phyloP scores from a whole-genome alignment of 805 yeast species.

The Candida gorgasii region DNA sequence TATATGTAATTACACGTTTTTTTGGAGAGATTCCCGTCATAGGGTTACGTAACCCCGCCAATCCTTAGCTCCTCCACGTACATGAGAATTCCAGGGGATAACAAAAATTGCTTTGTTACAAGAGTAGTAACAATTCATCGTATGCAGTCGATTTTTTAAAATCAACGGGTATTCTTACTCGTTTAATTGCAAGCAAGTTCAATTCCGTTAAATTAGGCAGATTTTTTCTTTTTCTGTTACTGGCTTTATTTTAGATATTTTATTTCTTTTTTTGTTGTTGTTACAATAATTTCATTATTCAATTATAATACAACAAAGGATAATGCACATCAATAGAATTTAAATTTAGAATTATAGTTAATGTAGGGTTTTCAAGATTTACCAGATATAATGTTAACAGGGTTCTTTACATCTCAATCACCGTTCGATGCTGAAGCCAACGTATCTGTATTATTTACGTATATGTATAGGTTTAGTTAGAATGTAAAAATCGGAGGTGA shows the following conservation, averaged over 20 bases:
- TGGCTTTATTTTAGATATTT: not conserved
- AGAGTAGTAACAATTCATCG: conserved; percentile 4
- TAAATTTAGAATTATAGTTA: not conserved
- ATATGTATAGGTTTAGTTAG: not conserved
- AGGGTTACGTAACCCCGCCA: not conserved
- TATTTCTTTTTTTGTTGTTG: not conserved
- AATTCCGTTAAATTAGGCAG: not conserved
- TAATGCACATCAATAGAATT: not conserved
- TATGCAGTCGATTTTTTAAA: conserved; percentile 5
- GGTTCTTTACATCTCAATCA: no score
- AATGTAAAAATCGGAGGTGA: not conserved
- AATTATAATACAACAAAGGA: not conserved
- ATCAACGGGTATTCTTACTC: not conserved
- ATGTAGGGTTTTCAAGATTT: not conserved
- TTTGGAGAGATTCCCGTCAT: not conserved
- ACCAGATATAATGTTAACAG: not conserved
- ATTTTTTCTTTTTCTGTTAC: not conserved
- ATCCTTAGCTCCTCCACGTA: conserved; percentile 3
- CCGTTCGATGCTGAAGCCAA: no score
- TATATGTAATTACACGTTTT: not conserved
- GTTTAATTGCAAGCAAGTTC: not conserved
- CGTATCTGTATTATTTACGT: not conserved
- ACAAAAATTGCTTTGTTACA: conserved; percentile 1
- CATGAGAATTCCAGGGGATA: conserved; percentile 9
- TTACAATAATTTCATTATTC: not conserved